Base-by-base conservation (phyloP, 1,284 basidiomycete genomes). In the Leucoagaricus sp. region DNA sequence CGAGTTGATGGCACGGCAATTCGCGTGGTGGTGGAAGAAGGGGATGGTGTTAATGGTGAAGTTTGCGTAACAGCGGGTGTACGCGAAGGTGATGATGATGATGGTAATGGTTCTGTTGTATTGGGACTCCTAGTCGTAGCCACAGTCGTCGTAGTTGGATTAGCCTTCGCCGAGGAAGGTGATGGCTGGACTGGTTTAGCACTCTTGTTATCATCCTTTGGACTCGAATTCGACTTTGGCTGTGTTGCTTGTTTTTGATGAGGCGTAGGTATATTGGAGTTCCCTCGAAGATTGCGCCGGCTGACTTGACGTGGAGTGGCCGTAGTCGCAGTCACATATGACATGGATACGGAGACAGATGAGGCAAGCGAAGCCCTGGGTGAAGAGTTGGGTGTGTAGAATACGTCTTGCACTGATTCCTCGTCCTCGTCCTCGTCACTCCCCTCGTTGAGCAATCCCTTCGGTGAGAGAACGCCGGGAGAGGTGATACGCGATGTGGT, bases 331-430 rank as follows among this genome's bases (percentile, higher is more conserved):
- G 64, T 54, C 4, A 63, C 47, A 42, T 33, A 34, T 10, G 46
- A 38, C 53, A 55, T 55, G 26, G 45, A 46, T 41, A 49, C 42
- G 4, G 53, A 42, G 26, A 29, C 60, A 1, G 66, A 61, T 65
- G 71, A 76, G 50, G 68, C 71, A 70, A 78, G 74, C 34, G 76
- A 81, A 4, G 74, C 70, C 33, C 76, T 72, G 15, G 82, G 79
- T 13, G 80, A 79, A 6, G 78, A 72, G 58, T 73, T 73, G 19
- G 81, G 73, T 3, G 82, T 84, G 62, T 80, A 84, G 66, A 81
- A 85, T 15, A 77, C 65, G 59, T 82, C 80, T 52, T 62, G 57
- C 2, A 76, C 72, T 26, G 74, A 75, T 58, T 72, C 71, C 56
- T 70, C 71, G 17, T 58, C 58, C 28, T 50, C 57, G 58, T 71